Percentiles rank a stretch among this genome's conserved stretches.
phyloP scores from a whole-genome alignment of 345 rosid species.

The Schrenkiella parvula region DNA sequence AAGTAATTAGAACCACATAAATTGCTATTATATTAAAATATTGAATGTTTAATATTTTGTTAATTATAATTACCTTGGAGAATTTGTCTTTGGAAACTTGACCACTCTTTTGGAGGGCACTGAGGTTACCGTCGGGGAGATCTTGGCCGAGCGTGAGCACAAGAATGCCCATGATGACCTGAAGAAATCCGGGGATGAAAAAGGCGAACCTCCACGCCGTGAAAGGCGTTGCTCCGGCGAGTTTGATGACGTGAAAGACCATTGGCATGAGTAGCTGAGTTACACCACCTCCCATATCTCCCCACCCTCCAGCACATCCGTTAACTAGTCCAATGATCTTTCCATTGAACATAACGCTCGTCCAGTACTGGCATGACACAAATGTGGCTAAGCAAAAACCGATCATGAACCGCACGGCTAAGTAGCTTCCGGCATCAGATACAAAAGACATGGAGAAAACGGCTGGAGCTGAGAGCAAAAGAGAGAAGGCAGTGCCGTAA shows the following conservation, averaged over 20 bases:
- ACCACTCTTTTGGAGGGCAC: slow-evolving; percentile 68
- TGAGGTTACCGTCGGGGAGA: slow-evolving; percentile 80
- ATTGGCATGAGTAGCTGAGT: slow-evolving; percentile 84
- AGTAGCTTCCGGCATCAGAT: slow-evolving; percentile 49
- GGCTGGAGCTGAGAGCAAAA: slow-evolving; percentile 69
- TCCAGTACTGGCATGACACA: slow-evolving; percentile 92
- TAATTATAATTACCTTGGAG: slow-evolving; percentile 48
- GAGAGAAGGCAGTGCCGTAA: slow-evolving; percentile 67
- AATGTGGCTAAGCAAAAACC: slow-evolving; percentile 91
- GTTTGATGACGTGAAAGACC: slow-evolving; percentile 51
- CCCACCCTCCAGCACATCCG: slow-evolving; percentile 91
- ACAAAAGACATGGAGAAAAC: slow-evolving; percentile 84
- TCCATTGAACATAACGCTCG: slow-evolving; percentile 78
- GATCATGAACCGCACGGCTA: slow-evolving; percentile 80
- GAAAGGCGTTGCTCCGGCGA: slow-evolving; percentile 64
- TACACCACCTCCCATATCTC: slow-evolving; percentile 88
- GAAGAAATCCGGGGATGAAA: slow-evolving; percentile 64
- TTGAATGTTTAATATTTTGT: background rate
- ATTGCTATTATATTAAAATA: background rate
- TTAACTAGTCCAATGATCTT: slow-evolving; percentile 78
- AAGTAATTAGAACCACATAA: background rate
- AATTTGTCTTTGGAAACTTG: slow-evolving; percentile 65
- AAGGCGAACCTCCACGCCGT: slow-evolving; percentile 92
- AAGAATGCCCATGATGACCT: slow-evolving; percentile 62
- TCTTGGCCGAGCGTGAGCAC: slow-evolving; percentile 81